Evolutionary conservation across 2,329 filamentous ascomycete species (phyloP), one percentile per base, ranked within the genome.

Genomic region (Ceratocystis smalleyi): DNA sequence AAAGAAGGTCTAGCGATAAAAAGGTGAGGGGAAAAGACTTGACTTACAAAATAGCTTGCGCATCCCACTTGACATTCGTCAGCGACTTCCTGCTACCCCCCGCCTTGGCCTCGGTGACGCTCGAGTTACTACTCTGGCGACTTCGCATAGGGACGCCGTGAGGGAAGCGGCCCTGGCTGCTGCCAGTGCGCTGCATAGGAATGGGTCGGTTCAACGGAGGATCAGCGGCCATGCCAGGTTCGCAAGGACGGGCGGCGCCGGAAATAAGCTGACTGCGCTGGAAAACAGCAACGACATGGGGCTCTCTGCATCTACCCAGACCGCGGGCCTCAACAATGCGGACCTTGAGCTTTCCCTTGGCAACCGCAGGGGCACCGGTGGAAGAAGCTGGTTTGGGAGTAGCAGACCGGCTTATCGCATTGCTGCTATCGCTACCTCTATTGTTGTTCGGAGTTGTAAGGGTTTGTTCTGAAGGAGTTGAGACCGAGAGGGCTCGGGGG

Each of bases 121-220:
- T 95, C 64, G 91, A 96, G 75, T 92, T 91, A 77, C 92, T 97
- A 76, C 92, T 97, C 73, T 97, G 94, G 64, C 94, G 86, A 74
- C 91, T 97, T 71, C 87, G 86, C 90, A 97, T 96, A 1, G 94
- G 94, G 69, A 99, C 97, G 40, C 91, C 89, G 85, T 96, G 92
- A 17, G 91, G 73, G 4, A 89, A 83, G 62, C 87, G 83, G 32
- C 91, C 89, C 35, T 86, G 87, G 70, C 95, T 90, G 72, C 89
- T 94, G 65, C 86, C 87, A 67, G 87, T 84, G 65, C 87, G 81
- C 70, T 84, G 81, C 66, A 86, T 85, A 0, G 83, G 77, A 65
- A 85, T 78, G 17, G 64, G 64, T n/a, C 59, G 47, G 40, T 65
- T 65, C 43, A 51, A 30, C 7, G 55, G 55, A 12, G 51, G 49